These are phyloP conservation scores for Candida tallmaniae DNA, from an alignment of 805 yeast genomes.

Conservation along the genomic window DNA sequence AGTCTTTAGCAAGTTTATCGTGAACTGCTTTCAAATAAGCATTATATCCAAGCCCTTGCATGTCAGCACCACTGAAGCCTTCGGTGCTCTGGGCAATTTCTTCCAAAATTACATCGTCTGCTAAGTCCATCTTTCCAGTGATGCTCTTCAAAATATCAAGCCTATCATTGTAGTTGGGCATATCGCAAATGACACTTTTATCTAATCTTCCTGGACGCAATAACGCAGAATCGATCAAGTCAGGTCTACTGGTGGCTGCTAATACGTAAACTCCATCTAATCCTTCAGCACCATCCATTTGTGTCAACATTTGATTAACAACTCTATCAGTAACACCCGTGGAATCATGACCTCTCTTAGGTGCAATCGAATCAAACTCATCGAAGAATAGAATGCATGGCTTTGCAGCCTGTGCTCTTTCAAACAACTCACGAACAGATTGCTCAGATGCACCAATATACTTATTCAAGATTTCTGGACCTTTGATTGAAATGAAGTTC, in stretches of 20 bases:
- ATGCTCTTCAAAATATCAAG: slow-evolving; percentile 64
- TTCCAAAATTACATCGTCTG: slow-evolving; percentile 44
- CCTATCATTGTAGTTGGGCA: slow-evolving; percentile 72
- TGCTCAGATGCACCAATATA: slow-evolving; percentile 98
- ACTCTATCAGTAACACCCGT: slow-evolving; percentile 98
- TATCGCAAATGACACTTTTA: slow-evolving; percentile 83
- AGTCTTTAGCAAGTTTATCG: slow-evolving; percentile 50
- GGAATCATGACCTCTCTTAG: slow-evolving; percentile 95
- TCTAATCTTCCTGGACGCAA: slow-evolving; percentile 95
- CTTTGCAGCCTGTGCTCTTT: slow-evolving; percentile 89
- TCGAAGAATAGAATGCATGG: slow-evolving; percentile 93
- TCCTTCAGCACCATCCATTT: slow-evolving; percentile 99
- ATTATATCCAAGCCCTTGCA: slow-evolving; percentile 88
- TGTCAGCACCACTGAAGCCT: slow-evolving; percentile 92
- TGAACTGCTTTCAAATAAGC: slow-evolving; percentile 87
- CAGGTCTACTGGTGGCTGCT: slow-evolving; percentile 96
- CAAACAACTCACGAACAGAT: slow-evolving; percentile 87
- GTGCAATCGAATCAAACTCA: slow-evolving; percentile 96
- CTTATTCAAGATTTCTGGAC: slow-evolving; percentile 92
- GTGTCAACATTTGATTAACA: slow-evolving; percentile 93
- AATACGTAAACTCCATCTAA: slow-evolving; percentile 93
- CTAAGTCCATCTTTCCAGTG: slow-evolving; percentile 56
- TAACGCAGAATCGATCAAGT: slow-evolving; percentile 89
- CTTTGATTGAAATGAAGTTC: slow-evolving; percentile 89
- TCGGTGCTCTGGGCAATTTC: slow-evolving; percentile 55